A percentile compares a stretch with the other conserved stretches of the same genome.
Conservation (phyloP, 768 basidiomycete genomes). For the Suillus weaverae region DNA sequence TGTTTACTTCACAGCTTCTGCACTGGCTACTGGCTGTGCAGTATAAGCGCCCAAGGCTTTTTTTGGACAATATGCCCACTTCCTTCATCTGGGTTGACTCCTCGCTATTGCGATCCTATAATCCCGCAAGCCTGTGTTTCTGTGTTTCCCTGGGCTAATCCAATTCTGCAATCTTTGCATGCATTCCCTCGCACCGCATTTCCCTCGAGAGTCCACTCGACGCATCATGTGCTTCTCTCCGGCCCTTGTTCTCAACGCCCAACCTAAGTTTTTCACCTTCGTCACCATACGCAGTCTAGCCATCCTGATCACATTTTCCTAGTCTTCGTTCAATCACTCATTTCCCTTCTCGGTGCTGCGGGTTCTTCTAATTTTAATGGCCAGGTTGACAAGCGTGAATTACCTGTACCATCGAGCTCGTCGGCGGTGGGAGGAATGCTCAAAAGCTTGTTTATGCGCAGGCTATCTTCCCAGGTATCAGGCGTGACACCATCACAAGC, state of each 20-base stretch:
- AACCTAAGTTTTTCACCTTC: not conserved
- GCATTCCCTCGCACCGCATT: not conserved
- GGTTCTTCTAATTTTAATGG: slow-evolving; percentile 8
- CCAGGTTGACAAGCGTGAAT: slow-evolving; percentile 85
- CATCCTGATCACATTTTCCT: too few relatives aligned
- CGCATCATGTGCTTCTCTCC: not conserved
- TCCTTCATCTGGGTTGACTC: not conserved
- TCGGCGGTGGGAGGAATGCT: slow-evolving; percentile 77
- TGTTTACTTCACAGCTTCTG: too few relatives aligned
- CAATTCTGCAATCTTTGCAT: not conserved
- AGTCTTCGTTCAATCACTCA: not conserved
- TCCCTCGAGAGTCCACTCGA: not conserved
- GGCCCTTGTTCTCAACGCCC: not conserved
- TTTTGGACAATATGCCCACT: not conserved
- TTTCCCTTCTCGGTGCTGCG: slow-evolving; percentile 47
- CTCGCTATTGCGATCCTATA: not conserved
- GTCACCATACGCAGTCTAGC: not conserved
- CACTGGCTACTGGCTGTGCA: too few relatives aligned
- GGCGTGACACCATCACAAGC: slow-evolving; percentile 38
- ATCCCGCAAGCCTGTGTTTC: not conserved
- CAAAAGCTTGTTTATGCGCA: slow-evolving; percentile 82
- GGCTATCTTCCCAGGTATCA: slow-evolving; percentile 81
- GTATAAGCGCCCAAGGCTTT: not conserved
- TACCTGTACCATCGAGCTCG: slow-evolving; percentile 77
- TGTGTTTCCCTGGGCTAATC: not conserved